These are phyloP conservation scores for Chytriomyces sp. DNA, from an alignment of 192 early-diverging fungal genomes.

Conservation along the genomic window DNA sequence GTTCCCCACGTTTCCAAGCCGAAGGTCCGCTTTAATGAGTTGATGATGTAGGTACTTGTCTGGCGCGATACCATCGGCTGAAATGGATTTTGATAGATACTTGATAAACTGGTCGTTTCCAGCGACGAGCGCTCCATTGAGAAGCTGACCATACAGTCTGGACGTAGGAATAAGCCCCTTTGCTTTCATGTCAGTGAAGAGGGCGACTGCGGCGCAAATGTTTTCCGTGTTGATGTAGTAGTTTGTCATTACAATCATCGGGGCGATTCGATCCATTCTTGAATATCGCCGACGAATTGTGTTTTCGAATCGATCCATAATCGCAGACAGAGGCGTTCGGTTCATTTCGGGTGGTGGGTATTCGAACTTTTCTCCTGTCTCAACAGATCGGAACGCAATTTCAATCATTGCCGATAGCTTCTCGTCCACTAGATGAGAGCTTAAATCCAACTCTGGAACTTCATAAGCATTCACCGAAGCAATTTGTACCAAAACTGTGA, in stretches of 20 bases:
- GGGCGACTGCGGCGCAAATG: not conserved
- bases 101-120: not conserved
- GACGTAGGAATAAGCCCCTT: not conserved
- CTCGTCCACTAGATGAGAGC: not conserved
- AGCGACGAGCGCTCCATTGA: constrained; percentile 1
- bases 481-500: constrained; percentile 12
- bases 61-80: not conserved
- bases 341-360: not conserved
- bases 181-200: not conserved
- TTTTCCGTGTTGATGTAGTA: not conserved
- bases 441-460: not conserved
- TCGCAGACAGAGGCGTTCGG: not conserved
- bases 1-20: not conserved
- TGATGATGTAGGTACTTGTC: constrained; percentile 19
- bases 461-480: not conserved
- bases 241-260: not conserved
- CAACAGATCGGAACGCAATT: not conserved
- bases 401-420: not conserved
- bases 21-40: constrained; percentile 23
- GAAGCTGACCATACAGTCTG: constrained; percentile 10
- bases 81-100: not conserved
- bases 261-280: not conserved
- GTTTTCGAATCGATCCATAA: not conserved
- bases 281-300: not conserved
- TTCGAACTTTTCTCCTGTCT: not conserved